These are phyloP conservation scores for Alternaria rosae DNA, from an alignment of 2,329 filamentous ascomycete species.

Conservation along the genomic window DNA sequence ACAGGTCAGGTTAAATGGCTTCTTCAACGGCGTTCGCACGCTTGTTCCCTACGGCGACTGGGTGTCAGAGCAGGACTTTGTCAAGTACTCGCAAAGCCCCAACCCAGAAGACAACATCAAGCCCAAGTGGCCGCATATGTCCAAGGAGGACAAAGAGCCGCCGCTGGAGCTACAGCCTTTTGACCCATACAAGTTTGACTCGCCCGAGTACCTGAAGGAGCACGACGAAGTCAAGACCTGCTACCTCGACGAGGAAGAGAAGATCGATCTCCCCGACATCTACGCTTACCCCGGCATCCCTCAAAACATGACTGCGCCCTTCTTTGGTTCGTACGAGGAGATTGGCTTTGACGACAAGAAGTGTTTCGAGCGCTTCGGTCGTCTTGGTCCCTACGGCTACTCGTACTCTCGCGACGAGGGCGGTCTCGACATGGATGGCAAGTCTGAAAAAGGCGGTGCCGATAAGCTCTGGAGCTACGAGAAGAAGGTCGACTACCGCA, in stretches of 20 bases:
- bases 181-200: slow-evolving; percentile 56
- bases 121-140: slow-evolving; percentile 45
- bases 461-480: slow-evolving; percentile 60
- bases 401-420: slow-evolving; percentile 56
- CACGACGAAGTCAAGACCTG: slow-evolving; percentile 66
- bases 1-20: slow-evolving; percentile 53
- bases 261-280: slow-evolving; percentile 65
- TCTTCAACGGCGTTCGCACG: slow-evolving; percentile 58
- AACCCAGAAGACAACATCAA: slow-evolving; percentile 49
- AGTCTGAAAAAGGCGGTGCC: slow-evolving; percentile 54
- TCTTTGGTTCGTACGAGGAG: slow-evolving; percentile 58
- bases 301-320: slow-evolving; percentile 57
- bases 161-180: slow-evolving; percentile 52
- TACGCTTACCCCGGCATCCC: slow-evolving; percentile 68
- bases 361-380: slow-evolving; percentile 61
- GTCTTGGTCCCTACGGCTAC: slow-evolving; percentile 60
- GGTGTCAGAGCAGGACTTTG: slow-evolving; percentile 54
- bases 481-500: slow-evolving; percentile 56
- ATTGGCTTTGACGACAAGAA: slow-evolving; percentile 57
- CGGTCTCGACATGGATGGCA: slow-evolving; percentile 58
- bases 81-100: slow-evolving; percentile 51
- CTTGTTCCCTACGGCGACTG: slow-evolving; percentile 54
- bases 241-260: slow-evolving; percentile 68
- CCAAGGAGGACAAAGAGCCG: slow-evolving; percentile 49
- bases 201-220: slow-evolving; percentile 54